Base-by-base conservation (phyloP, 2,329 filamentous ascomycete genomes). In the Tolypocladium cylindrosporum region DNA sequence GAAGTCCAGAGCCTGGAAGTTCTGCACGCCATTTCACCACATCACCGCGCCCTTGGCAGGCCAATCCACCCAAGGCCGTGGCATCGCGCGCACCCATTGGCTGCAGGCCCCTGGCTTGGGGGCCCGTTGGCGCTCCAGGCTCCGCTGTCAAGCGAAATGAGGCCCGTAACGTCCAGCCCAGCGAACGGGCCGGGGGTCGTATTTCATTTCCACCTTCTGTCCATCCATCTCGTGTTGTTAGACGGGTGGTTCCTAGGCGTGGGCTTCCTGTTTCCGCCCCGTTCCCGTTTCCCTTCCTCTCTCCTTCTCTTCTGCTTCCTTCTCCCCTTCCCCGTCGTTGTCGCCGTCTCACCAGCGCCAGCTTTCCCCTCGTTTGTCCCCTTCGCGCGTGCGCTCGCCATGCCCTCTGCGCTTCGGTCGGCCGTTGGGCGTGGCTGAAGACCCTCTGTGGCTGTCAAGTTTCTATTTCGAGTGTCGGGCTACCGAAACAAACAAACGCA, bases 101-200 rank as follows among this genome's bases (percentile, higher is more conserved):
- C 48, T 37, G 48, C 31, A 7, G 43, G 48, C 48, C 36, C 53
- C 19, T 36, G 42, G 34, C 34, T 21, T 10, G 34, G 34, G 54
- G 21, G 11, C 37, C 31, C 2, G n/a, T 21, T 56, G 45, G 45
- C 45, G 50, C 54, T 52, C 45, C 24, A 57, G 24, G 43, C 31
- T 37, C 56, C 58, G 31, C 54, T 48, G 52, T 14, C 61, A 65
- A 65, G 62, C 64, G 64, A 65, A 60, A 65, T 65, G 63, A 64
- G 60, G 51, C 43, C 55, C 54, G 50, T 57, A 51, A 34, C 50
- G n/a, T 36, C 40, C 16, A 51, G 45, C 45, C 45, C 14, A 34
- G 27, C 27, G 11, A 48, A 27, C 43, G 24, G 27, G 27, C 27
- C 19, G 48, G 31, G 34, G 7, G 48, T 51, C 31, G 48, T 34